These are phyloP conservation scores for Ceratobasidium theobromae DNA, from an alignment of 1,284 basidiomycete species.

Conservation along the genomic window DNA sequence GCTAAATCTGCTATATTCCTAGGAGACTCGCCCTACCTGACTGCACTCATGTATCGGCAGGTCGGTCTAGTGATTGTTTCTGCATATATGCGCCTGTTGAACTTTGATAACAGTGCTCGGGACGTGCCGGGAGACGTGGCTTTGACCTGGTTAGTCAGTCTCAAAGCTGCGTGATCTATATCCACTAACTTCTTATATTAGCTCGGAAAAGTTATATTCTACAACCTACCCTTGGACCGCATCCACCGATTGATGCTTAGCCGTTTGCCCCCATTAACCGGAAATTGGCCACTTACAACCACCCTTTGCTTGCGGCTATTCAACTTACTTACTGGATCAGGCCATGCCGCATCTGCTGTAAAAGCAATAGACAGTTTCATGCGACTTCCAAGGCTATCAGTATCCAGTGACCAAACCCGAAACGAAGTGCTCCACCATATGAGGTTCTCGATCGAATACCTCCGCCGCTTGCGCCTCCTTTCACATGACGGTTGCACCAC, in stretches of 20 bases:
- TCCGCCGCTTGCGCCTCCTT: conserved; percentile 57
- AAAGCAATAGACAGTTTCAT: conserved; percentile 56
- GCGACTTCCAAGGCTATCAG: conserved; percentile 58
- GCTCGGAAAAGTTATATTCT: conserved; percentile 69
- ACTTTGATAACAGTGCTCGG: conserved; percentile 55
- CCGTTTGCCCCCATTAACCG: conserved; percentile 60
- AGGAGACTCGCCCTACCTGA: conserved; percentile 65
- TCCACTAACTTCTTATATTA: not conserved
- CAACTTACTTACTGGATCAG: conserved; percentile 63
- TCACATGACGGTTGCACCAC: conserved; percentile 54
- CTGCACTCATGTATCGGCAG: conserved; percentile 61
- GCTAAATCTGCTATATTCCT: conserved; percentile 66
- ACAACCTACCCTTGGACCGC: conserved; percentile 61
- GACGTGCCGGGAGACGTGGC: conserved; percentile 67
- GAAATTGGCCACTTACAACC: conserved; percentile 65
- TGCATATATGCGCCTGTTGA: conserved; percentile 45
- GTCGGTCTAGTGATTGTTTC: conserved; percentile 63
- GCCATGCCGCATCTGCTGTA: conserved; percentile 52
- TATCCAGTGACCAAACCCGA: conserved; percentile 54
- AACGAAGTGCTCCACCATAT: conserved; percentile 63
- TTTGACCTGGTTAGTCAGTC: conserved; percentile 51
- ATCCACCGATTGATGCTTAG: conserved; percentile 64
- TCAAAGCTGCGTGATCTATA: not conserved
- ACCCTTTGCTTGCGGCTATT: conserved; percentile 64
- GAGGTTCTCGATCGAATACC: conserved; percentile 70